Percentiles rank a stretch among this genome's conserved stretches.
Evolutionary conservation across 2,329 filamentous ascomycete genomes (phyloP).

Genomic region (Fonsecaea multimorphosa): DNA sequence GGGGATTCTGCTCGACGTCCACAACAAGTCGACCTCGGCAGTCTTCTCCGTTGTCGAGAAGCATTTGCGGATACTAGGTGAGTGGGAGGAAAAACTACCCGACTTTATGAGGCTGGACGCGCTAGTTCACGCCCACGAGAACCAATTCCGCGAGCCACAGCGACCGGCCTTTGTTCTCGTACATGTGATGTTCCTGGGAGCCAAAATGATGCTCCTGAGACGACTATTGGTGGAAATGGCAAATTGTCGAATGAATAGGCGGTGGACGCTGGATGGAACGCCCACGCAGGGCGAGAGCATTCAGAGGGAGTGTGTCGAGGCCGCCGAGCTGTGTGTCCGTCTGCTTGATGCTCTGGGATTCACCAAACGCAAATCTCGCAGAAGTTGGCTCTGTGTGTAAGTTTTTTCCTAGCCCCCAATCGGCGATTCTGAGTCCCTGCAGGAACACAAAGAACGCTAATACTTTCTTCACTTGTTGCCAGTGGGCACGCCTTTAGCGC

Average conservation of each 20-base stretch:
- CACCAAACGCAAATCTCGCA: conserved; percentile 15
- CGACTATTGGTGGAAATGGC: conserved; percentile 23
- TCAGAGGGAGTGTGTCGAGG: conserved; percentile 18
- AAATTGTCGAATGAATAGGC: conserved; percentile 20
- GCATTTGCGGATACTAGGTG: conserved; percentile 13
- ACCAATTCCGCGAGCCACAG: conserved; percentile 9
- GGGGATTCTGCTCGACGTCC: conserved; percentile 18
- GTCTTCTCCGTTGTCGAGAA: conserved; percentile 17
- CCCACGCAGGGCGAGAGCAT: conserved; percentile 12
- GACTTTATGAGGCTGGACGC: conserved; percentile 16
- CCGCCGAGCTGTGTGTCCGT: conserved; percentile 13
- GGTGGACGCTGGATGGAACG: conserved; percentile 23
- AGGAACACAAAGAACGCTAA: background rate
- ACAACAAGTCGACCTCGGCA: conserved; percentile 13
- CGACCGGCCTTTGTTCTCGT: conserved; percentile 21
- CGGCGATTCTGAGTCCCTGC: background rate
- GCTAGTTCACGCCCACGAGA: background rate
- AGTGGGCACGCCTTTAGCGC: conserved; percentile 28
- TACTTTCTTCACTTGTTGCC: background rate
- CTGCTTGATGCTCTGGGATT: conserved; percentile 19
- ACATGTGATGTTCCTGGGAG: conserved; percentile 19
- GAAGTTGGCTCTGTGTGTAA: conserved; percentile 27
- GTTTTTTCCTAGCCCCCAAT: background rate
- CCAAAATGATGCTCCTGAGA: conserved; percentile 21
- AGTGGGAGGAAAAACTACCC: conserved; percentile 18